phyloP scores from a whole-genome alignment of 2,329 filamentous ascomycete genomes.

The Fusarium concolor region DNA sequence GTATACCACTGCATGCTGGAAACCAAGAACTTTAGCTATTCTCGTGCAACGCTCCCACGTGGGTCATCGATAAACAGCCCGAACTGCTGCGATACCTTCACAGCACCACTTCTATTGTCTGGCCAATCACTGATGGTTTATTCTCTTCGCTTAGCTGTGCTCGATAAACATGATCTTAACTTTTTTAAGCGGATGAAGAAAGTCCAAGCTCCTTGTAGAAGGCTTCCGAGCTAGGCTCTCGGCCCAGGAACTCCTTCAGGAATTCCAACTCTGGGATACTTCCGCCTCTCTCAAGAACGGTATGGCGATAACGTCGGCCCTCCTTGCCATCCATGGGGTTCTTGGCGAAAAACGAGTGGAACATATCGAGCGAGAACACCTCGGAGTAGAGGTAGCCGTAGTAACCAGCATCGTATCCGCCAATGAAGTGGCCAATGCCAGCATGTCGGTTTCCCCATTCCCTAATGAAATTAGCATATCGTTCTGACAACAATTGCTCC shows the following conservation, averaged over 20 bases:
- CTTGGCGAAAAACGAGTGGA: conserved; percentile 80
- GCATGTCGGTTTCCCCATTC: conserved; percentile 83
- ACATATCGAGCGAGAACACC: conserved; percentile 89
- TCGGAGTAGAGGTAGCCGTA: conserved; percentile 81
- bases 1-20: conserved; percentile 22
- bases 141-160: conserved; percentile 13
- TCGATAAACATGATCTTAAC: background rate
- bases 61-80: conserved; percentile 1
- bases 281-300: conserved; percentile 81
- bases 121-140: background rate
- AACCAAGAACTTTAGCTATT: background rate
- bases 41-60: conserved; percentile 13
- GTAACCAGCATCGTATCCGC: conserved; percentile 87
- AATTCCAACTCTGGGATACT: conserved; percentile 85
- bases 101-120: background rate
- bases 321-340: conserved; percentile 82
- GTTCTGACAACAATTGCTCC: background rate
- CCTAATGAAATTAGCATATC: conserved; percentile 53
- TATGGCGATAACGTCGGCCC: conserved; percentile 81
- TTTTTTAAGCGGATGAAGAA: conserved; percentile 31
- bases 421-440: conserved; percentile 84
- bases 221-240: conserved; percentile 80
- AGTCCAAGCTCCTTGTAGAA: conserved; percentile 83
- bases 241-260: conserved; percentile 80
- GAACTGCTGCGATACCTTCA: background rate